Percentiles rank a stretch among this genome's conserved stretches.
These are phyloP conservation scores for Solanum pennellii DNA, from an alignment of 257 asterid genomes.

Conservation along the genomic window DNA sequence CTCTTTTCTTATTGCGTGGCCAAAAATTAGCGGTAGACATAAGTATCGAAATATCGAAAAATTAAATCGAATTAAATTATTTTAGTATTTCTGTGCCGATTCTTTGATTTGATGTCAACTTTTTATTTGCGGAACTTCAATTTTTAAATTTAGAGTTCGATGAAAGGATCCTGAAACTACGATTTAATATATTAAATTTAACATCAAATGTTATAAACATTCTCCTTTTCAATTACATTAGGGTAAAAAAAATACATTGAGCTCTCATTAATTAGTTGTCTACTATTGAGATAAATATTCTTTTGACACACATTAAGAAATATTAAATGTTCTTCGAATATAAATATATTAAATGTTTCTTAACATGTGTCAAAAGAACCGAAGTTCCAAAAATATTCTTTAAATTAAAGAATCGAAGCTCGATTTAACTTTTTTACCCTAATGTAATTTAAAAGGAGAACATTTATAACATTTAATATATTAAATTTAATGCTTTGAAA, in stretches of 20 bases:
- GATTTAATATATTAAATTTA: no score
- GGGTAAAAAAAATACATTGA: background rate
- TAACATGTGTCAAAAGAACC: background rate
- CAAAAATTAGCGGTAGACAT: background rate
- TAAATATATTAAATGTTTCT: no score
- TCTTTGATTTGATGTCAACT: no score
- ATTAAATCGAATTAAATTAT: no score
- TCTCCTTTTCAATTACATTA: background rate
- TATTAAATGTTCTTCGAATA: no score
- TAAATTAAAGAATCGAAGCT: background rate
- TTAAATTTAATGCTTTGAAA: no score
- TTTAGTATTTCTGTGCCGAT: no score
- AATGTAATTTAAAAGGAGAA: background rate
- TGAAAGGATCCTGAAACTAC: fast-evolving
- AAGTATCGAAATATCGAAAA: no score
- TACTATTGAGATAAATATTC: background rate
- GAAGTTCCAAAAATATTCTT: no score
- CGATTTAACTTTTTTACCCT: background rate
- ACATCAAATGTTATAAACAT: background rate
- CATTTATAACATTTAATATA: background rate
- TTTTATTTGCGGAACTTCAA: no score
- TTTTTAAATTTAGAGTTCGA: no score
- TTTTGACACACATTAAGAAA: background rate
- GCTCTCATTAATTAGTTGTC: background rate
- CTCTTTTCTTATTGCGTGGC: background rate